These are phyloP conservation scores for Lactarius sp. DNA, from an alignment of 768 basidiomycete genomes.

Conservation along the genomic window DNA sequence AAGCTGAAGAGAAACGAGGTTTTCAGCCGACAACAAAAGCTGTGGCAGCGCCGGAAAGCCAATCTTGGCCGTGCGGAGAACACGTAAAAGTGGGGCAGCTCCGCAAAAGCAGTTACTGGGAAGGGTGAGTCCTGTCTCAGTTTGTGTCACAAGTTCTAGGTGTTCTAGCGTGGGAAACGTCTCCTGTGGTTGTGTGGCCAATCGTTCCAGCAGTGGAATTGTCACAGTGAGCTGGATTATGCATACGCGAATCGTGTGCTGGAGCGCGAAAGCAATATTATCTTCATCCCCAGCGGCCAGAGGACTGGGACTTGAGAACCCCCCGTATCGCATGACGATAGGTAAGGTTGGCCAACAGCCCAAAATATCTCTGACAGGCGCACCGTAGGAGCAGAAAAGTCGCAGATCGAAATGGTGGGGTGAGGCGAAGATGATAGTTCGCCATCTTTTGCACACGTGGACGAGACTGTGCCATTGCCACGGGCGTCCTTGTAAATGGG, in stretches of 20 bases:
- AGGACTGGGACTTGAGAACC: not conserved
- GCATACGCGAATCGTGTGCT: not conserved
- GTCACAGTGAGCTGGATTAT: not conserved
- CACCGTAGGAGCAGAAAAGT: slow-evolving; percentile 11
- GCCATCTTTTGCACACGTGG: slow-evolving; percentile 8
- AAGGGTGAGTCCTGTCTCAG: too few species aligned
- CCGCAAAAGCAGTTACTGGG: too few species aligned
- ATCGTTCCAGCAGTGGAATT: not conserved
- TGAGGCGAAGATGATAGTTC: not conserved
- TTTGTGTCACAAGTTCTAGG: too few species aligned
- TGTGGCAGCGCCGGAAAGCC: not conserved
- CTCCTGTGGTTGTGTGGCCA: not conserved
- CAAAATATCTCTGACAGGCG: not conserved
- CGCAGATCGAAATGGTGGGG: not conserved
- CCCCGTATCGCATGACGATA: slow-evolving; percentile 11
- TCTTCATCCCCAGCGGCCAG: not conserved
- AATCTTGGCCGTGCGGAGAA: too few species aligned
- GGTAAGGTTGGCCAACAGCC: slow-evolving; percentile 7
- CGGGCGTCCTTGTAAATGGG: not conserved
- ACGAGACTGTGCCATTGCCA: slow-evolving; percentile 8
- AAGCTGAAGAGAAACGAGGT: not conserved
- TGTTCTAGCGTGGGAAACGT: not conserved
- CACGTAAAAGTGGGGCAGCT: too few species aligned
- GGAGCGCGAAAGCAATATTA: not conserved
- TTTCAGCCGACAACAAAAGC: not conserved